Base-by-base conservation (phyloP, 2,329 filamentous ascomycete genomes). In the Neonectria coccinea region DNA sequence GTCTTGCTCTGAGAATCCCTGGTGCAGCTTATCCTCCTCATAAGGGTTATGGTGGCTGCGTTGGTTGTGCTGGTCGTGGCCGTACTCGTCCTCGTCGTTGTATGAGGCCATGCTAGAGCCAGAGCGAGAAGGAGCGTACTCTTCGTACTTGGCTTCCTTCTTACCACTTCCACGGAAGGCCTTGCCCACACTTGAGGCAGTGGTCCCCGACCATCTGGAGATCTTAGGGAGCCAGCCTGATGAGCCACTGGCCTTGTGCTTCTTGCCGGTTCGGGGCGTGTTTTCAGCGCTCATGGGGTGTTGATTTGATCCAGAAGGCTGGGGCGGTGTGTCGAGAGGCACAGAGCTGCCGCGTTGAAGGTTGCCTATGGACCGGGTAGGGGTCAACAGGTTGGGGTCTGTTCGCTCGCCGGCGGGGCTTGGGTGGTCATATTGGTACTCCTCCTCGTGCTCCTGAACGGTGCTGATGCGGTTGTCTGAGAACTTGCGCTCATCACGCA, bases 171-270 rank as follows among this genome's bases (percentile, higher is more conserved):
- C 88, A 44, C 91, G 88, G 77, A 94, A 91, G 44, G 91, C 91
- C 71, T 91, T 91, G 48, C 92, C 90, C 47, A 94, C 89, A 65
- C 93, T 97, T 0, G 94, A 97, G 4, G 94, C 88, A 0, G 96
- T 99, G 2, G 95, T 98, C 81, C 97, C 96, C 0, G 95, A 98
- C 96, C 96, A 99, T 47, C 96, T 89, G 6, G 96, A 98, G 67
- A 97, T 94, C 82, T 97, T 97, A 25, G 94, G 94, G 66, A 97
- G 92, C 84, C 88, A 89, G 56, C 87, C 84, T 0, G 92, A 93
- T 0, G 93, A 96, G 62, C 89, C 89, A 75, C 88, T 91, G 1
- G 93, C 95, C 78, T 97, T 97, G 81, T 97, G 92, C 81, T 97
- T 97, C 78, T 92, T 93, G 6, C 93, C 91, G 1, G 87, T 89